Base-by-base conservation (phyloP, 1,284 basidiomycete species). In the Rhizoctonia solani region DNA sequence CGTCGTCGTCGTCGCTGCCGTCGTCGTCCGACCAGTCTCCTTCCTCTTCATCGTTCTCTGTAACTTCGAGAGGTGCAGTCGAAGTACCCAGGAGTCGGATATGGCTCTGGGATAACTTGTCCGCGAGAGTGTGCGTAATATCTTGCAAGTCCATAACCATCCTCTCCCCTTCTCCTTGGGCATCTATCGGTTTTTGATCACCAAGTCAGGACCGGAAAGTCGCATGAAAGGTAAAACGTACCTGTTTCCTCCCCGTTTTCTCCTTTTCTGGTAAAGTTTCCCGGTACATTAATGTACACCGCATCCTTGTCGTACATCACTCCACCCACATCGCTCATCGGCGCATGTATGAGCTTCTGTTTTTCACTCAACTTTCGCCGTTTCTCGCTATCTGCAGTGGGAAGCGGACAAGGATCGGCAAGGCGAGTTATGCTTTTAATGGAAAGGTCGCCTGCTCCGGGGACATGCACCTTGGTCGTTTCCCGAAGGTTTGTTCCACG, bases 111-210 rank as follows among this genome's bases (percentile, higher is more conserved):
- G 87, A 84, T 13, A 98, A 89, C 1, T 83, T 85, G 70, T 95
- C 93, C 69, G 90, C 95, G 13, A 99, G 85, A 0, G 95, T 98
- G 6, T 81, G 77, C 39, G 81, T 79, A 14, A 89, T 92, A 69
- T 95, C 96, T 77, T 99, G 97, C 13, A 99, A 81, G 74, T 93
- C 90, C 83, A 98, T 91, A 13, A 99, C 95, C 96, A 99, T 98
- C 75, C 88, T 86, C 74, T 98, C 95, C 13, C 96, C 97, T 78
- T 98, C 96, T 11, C 95, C 89, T 74, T 90, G 88, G 1, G 82
- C 82, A 54, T 82, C 87, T 92, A 70, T 46, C 37, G 56, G 68
- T n/a, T n/a, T 42, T 63, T 52, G 61, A n/a, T 14, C 5, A 39
- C 30, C 27, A 32, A 56, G 19, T 4, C 19, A 0, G 3, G 29